Percentiles rank a stretch among this genome's conserved stretches.
Conservation (phyloP, 371 early-diverging fungal genomes). For the Mucor mucedo region DNA sequence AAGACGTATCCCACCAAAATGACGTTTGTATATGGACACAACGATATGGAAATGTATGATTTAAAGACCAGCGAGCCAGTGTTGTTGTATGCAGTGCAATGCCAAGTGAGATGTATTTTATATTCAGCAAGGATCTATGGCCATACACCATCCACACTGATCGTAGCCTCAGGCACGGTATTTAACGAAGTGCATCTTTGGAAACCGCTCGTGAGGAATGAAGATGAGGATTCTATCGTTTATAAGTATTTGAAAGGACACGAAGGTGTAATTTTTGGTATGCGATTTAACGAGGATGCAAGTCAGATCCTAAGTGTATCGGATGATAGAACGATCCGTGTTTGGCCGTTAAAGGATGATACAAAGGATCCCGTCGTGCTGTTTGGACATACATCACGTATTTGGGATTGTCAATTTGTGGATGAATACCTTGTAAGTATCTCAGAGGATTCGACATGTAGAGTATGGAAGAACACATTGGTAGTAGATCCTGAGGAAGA, state of each 20-base stretch:
- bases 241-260: constrained; percentile 63
- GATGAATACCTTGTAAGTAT: constrained; percentile 67
- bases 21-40: constrained; percentile 79
- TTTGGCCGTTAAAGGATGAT: constrained; percentile 65
- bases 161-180: constrained; percentile 82
- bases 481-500: constrained; percentile 35
- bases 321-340: constrained; percentile 84
- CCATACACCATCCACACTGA: constrained; percentile 46
- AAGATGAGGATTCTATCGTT: constrained; percentile 54
- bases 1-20: constrained; percentile 25
- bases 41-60: constrained; percentile 66
- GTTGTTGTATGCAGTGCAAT: constrained; percentile 48
- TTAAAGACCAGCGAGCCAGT: constrained; percentile 16
- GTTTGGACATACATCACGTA: constrained; percentile 83
- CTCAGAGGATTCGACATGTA: constrained; percentile 79
- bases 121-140: constrained; percentile 76
- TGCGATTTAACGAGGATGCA: constrained; percentile 72
- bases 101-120: constrained; percentile 67
- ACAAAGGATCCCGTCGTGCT: constrained; percentile 54
- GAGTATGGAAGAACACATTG: constrained; percentile 74
- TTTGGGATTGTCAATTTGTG: constrained; percentile 81
- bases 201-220: constrained; percentile 47
- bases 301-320: constrained; percentile 71
- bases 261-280: constrained; percentile 84
- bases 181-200: constrained; percentile 84